These are phyloP conservation scores for Phytophthora vignae DNA, from an alignment of 352 stramenopile genomes.

Conservation along the genomic window DNA sequence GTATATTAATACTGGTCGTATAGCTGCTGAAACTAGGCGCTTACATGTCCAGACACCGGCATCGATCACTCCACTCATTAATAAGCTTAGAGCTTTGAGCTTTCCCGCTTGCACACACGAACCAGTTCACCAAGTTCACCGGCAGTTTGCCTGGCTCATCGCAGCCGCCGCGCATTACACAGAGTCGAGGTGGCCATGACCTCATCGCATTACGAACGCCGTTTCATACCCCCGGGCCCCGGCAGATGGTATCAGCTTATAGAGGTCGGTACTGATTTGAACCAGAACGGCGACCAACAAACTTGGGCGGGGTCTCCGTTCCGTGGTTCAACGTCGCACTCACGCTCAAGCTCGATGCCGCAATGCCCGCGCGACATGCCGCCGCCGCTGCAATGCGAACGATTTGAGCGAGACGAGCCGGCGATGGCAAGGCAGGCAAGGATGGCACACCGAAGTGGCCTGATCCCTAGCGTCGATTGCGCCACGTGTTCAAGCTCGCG, in stretches of 20 bases:
- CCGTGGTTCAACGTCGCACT: constrained; percentile 26
- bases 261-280: constrained; percentile 2
- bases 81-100: too few relatives aligned
- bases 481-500: background rate
- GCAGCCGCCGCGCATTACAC: constrained; percentile 14
- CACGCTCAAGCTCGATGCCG: constrained; percentile 5
- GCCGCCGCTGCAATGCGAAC: constrained; percentile 1
- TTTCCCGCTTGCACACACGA: too few relatives aligned
- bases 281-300: background rate
- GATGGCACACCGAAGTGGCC: background rate
- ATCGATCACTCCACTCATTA: too few relatives aligned
- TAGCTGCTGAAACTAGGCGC: background rate
- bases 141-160: background rate
- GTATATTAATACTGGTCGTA: too few relatives aligned
- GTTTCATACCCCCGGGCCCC: background rate
- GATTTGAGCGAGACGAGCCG: constrained; percentile 21
- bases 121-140: background rate
- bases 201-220: constrained; percentile 27
- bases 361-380: constrained; percentile 29
- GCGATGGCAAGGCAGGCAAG: background rate
- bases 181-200: constrained; percentile 17
- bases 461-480: constrained; percentile 2
- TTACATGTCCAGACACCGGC: background rate
- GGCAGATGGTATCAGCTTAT: background rate
- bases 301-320: background rate